Conservation (phyloP, 441 rosid genomes). For the Theobroma grandiflorum region DNA sequence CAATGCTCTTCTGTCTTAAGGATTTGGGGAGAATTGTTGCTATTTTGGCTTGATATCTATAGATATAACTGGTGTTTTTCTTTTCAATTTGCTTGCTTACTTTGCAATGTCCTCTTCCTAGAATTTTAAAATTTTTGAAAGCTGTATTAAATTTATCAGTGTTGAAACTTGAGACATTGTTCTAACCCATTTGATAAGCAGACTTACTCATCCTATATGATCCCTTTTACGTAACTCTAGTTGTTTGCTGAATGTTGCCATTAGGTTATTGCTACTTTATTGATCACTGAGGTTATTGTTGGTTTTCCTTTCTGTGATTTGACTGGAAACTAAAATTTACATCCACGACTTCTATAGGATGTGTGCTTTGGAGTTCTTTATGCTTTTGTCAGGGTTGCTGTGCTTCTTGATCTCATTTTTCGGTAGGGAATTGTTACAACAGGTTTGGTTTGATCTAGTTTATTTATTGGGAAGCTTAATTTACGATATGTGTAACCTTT, state of each 20-base stretch:
- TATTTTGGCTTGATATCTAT: too few relatives aligned
- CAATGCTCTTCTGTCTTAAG: too few relatives aligned
- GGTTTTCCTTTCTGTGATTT: slow-evolving; percentile 80
- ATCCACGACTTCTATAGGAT: slow-evolving; percentile 83
- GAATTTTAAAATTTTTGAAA: background rate
- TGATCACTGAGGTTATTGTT: slow-evolving; percentile 65
- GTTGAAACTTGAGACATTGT: background rate
- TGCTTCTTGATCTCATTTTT: slow-evolving; percentile 67
- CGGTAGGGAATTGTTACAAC: slow-evolving; percentile 51
- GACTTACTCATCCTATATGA: too few relatives aligned
- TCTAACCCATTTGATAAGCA: background rate
- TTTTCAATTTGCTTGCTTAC: slow-evolving; percentile 49
- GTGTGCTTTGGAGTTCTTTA: slow-evolving; percentile 82
- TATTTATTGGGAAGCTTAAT: background rate
- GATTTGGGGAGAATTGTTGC: too few relatives aligned
- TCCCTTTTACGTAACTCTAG: too few relatives aligned
- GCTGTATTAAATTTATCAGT: background rate
- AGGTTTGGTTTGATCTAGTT: slow-evolving; percentile 51
- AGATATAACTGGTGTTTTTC: background rate
- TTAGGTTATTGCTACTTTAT: slow-evolving; percentile 36
- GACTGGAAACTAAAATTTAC: slow-evolving; percentile 75
- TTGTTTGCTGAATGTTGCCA: too few relatives aligned
- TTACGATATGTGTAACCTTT: background rate
- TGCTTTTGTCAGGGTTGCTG: slow-evolving; percentile 79
- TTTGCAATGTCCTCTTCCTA: slow-evolving; percentile 60